A percentile compares a stretch with the other conserved stretches of the same genome.
Evolutionary conservation across 495 filamentous ascomycete genomes (phyloP).

Genomic region (Lasiosphaeris hirsuta): DNA sequence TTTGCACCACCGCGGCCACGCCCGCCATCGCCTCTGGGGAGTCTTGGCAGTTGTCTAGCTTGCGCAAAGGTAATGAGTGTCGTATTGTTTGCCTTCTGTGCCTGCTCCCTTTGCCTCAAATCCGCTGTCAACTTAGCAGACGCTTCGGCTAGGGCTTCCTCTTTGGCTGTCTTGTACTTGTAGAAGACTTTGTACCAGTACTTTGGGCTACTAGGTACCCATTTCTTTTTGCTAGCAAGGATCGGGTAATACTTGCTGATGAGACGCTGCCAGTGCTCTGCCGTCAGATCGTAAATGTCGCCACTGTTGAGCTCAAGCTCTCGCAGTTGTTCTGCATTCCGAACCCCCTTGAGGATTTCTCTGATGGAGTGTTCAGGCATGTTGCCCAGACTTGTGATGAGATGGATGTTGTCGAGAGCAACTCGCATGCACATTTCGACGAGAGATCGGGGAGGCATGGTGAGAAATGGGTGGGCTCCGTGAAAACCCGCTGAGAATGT

Average conservation of each 20-base stretch:
- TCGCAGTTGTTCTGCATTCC: conserved; percentile 32
- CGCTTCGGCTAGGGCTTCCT: conserved; percentile 50
- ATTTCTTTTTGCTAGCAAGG: conserved; percentile 22
- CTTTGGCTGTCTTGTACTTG: conserved; percentile 38
- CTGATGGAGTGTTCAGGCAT: conserved; percentile 12
- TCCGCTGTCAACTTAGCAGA: conserved; percentile 36
- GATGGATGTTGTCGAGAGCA: conserved; percentile 27
- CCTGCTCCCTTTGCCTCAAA: conserved; percentile 27
- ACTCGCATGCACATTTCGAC: conserved; percentile 31
- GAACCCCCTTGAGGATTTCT: conserved; percentile 30
- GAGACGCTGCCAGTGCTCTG: conserved; percentile 37
- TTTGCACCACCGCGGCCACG: no score
- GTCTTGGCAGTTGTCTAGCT: conserved; percentile 18
- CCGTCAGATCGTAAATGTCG: conserved; percentile 32
- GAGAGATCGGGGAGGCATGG: conserved; percentile 32
- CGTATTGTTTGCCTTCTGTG: conserved; percentile 27
- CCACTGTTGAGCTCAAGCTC: conserved; percentile 32
- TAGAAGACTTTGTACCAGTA: conserved; percentile 38
- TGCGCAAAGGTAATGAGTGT: conserved; percentile 25
- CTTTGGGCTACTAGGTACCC: conserved; percentile 29
- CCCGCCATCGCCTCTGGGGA: conserved; percentile 2
- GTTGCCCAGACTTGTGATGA: conserved; percentile 13
- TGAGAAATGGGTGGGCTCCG: conserved; percentile 1
- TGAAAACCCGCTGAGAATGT: neutral
- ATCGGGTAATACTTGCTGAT: conserved; percentile 33